These are phyloP conservation scores for Aureobasidium sp. DNA, from an alignment of 2,329 filamentous ascomycete genomes.

Conservation along the genomic window DNA sequence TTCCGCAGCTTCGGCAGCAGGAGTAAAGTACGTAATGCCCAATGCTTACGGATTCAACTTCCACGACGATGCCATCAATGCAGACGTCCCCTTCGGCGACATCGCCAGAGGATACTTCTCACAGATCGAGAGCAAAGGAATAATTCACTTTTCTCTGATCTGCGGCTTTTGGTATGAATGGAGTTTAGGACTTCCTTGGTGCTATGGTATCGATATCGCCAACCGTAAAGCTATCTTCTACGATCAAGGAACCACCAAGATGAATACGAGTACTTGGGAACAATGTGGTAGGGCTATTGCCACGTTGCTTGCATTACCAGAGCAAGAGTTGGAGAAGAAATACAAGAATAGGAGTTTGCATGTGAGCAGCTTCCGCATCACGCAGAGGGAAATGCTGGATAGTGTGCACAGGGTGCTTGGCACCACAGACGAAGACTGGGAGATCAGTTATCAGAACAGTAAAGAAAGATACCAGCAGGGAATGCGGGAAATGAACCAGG, in stretches of 20 bases:
- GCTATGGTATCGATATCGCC: slow-evolving; percentile 27
- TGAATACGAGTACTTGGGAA: slow-evolving; percentile 29
- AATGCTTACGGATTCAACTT: slow-evolving; percentile 25
- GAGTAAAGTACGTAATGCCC: slow-evolving; percentile 28
- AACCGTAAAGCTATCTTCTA: slow-evolving; percentile 23
- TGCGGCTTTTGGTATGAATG: slow-evolving; percentile 31
- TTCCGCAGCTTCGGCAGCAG: slow-evolving; percentile 25
- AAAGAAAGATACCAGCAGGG: slow-evolving; percentile 45
- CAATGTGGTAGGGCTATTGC: slow-evolving; percentile 31
- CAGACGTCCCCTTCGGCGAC: slow-evolving; percentile 19
- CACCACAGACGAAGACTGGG: slow-evolving; percentile 33
- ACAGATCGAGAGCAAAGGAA: slow-evolving; percentile 19
- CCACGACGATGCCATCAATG: slow-evolving; percentile 18
- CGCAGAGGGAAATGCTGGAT: slow-evolving; percentile 33
- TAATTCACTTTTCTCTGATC: slow-evolving; percentile 23
- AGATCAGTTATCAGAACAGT: slow-evolving; percentile 21
- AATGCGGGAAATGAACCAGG: slow-evolving; percentile 36
- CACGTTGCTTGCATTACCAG: slow-evolving; percentile 28
- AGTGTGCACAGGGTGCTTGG: slow-evolving; percentile 29
- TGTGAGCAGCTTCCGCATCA: slow-evolving; percentile 31
- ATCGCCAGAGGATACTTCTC: slow-evolving; percentile 18
- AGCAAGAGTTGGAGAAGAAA: slow-evolving; percentile 21
- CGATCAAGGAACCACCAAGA: slow-evolving; percentile 24
- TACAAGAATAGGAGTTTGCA: slow-evolving; percentile 32
- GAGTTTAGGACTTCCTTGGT: slow-evolving; percentile 19